Evolutionary conservation across 1,284 basidiomycete species (phyloP), one percentile per base, ranked within the genome.

Genomic region (Rhodotorula mucilaginosa): DNA sequence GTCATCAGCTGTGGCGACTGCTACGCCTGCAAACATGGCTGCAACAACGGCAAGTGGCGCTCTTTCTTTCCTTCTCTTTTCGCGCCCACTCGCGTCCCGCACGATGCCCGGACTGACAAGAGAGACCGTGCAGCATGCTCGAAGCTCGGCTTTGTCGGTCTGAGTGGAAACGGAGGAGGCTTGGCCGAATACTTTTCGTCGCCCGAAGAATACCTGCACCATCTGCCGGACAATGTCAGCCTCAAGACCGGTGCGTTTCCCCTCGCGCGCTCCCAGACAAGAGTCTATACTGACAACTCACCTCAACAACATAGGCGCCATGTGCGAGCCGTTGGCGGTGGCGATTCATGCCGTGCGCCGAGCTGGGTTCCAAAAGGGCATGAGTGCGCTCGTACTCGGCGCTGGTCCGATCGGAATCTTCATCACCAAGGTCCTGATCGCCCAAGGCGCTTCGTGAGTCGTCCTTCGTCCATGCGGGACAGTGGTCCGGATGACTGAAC

Each of bases 261-360:
- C 26, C 26, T 26, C 26, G 26, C 26, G 26, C 26, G 26, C 26
- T 26, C 26, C 26, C 26, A 1, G 1, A 26, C 26, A 26, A 26
- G 26, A 26, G 26, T 26, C 26, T 26, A 26, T 26, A 26, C 26
- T 26, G 26, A 26, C 26, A 26, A 26, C 26, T 26, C 26, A 26
- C 26, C 26, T 26, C 26, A 26, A 26, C 26, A 26, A 26, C 26
- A 26, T 26, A 52, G 31, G 61, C 61, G 31, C 61, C 13, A 72
- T 82, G 71, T 71, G 79, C 26, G 80, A 82, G 69, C 81, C 81
- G 0, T 70, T 82, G 2, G 76, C 81, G 0, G 80, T 82, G 3
- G 80, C 79, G 1, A 80, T 81, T 76, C 80, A 81, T 52, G 81
- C 80, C 2, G 77, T 81, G 47, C 79, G 80, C 65, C 68, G 75